These are phyloP conservation scores for Nitzschia inconspicua DNA, from an alignment of 108 stramenopile species.

Conservation along the genomic window DNA sequence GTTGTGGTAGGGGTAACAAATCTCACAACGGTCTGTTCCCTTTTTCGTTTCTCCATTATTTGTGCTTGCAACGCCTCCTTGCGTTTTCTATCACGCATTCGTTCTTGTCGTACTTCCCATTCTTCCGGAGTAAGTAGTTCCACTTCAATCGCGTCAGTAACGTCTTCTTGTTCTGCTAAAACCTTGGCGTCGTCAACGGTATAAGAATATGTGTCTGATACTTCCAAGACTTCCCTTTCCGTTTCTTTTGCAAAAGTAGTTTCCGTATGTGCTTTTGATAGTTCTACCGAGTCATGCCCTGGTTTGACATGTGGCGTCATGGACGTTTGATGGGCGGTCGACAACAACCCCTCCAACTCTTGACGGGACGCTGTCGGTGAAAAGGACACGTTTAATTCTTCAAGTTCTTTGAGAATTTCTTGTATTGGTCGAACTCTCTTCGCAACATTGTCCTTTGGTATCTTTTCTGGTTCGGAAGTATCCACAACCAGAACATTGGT, in stretches of 20 bases:
- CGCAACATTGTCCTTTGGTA: not conserved
- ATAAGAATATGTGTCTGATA: not conserved
- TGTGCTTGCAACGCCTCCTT: not conserved
- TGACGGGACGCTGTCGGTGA: slow-evolving; percentile 2
- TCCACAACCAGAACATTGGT: not conserved
- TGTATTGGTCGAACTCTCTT: not conserved
- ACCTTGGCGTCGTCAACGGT: not conserved
- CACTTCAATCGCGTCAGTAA: not conserved
- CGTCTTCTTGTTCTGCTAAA: not conserved
- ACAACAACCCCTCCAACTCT: not conserved
- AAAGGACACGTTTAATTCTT: not conserved
- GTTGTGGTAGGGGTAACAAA: not conserved
- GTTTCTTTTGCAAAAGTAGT: too few relatives aligned
- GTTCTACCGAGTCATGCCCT: too few relatives aligned
- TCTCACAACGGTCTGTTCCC: too few relatives aligned
- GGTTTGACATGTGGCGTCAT: not conserved
- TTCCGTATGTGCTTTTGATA: too few relatives aligned
- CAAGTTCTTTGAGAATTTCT: not conserved
- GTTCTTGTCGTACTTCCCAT: not conserved
- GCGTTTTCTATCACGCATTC: not conserved
- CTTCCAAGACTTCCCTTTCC: not conserved
- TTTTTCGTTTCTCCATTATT: not conserved
- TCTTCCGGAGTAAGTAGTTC: slow-evolving; percentile 9
- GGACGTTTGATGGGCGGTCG: not conserved
- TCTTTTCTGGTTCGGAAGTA: not conserved